phyloP scores from a whole-genome alignment of 495 filamentous ascomycete genomes.

The Trypethelium eluteriae region DNA sequence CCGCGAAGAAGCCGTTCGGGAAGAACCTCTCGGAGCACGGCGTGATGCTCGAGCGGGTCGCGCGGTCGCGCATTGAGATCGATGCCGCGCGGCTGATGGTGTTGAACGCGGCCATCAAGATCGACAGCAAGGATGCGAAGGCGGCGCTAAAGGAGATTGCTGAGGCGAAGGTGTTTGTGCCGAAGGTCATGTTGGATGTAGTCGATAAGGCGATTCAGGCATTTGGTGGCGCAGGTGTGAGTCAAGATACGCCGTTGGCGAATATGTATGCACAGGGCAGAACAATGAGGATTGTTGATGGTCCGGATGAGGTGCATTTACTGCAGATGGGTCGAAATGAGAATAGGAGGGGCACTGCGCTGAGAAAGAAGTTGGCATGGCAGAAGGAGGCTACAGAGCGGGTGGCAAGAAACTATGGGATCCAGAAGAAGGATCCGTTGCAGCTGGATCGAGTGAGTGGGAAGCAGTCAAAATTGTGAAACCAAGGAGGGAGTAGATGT shows the following conservation, averaged over 20 bases:
- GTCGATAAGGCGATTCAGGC: slow-evolving; percentile 40
- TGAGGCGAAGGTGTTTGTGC: slow-evolving; percentile 39
- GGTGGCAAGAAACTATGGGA: slow-evolving; percentile 34
- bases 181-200: slow-evolving; percentile 30
- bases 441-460: slow-evolving; percentile 28
- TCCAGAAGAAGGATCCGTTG: slow-evolving; percentile 32
- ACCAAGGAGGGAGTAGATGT: neutral
- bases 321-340: slow-evolving; percentile 39
- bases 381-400: slow-evolving; percentile 33
- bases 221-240: slow-evolving; percentile 38
- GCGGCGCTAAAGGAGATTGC: slow-evolving; percentile 41
- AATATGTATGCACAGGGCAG: slow-evolving; percentile 32
- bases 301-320: slow-evolving; percentile 40
- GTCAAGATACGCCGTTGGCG: slow-evolving; percentile 31
- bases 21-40: slow-evolving; percentile 38
- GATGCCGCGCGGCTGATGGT: slow-evolving; percentile 38
- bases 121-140: slow-evolving; percentile 38
- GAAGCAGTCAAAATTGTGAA: slow-evolving; percentile 13
- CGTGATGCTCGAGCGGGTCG: slow-evolving; percentile 39
- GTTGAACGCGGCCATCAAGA: slow-evolving; percentile 38
- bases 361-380: slow-evolving; percentile 32
- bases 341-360: slow-evolving; percentile 35
- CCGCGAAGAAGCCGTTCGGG: slow-evolving; percentile 38
- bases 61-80: slow-evolving; percentile 36
- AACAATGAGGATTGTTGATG: slow-evolving; percentile 35